Base-by-base conservation (phyloP, 148 eudicot genomes). In the Arbutus unedo region DNA sequence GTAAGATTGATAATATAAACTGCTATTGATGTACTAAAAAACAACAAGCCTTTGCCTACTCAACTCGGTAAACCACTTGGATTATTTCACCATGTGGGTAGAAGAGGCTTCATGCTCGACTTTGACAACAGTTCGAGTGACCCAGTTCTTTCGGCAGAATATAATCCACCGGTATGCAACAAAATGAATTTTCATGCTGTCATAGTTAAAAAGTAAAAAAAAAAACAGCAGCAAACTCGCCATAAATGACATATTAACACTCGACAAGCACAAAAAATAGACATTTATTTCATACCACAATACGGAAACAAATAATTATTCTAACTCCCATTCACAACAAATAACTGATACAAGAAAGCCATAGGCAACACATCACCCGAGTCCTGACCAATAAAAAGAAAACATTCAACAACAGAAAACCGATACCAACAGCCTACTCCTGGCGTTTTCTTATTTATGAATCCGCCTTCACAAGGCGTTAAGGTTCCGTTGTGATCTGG, bases 281-380 rank as follows among this genome's bases (percentile, higher is more conserved):
- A 25, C 72, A 71, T 66, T 44, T 80, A 31, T 53, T 77, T 55
- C 10, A 25, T 55, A 6, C 21, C 13, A 43, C 31, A 82, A 41
- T 19, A 41, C 62, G 50, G 59, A 48, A 57, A 53, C 7, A 56
- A 25, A 48, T 23, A 10, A 47, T 74, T 38, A 25, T 13, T 78
- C 73, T 49, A 2, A 31, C 38, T 8, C 18, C 25, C 74, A 67
- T 68, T 31, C 72, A 18, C 82, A 47, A 83, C 78, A 71, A 83
- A 71, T 83, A 79, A 44, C 56, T 7, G 31, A 78, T 23, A 77
- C 13, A 77, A 44, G 21, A n/a, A 1, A 50, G 7, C 21, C 62
- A 38, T 15, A 76, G 43, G 6, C 43, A 54, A 48, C 55, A 49
- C 64, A 31, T 55, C 59, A 50, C 43, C 71, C 8, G 70, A 48